Conservation (phyloP, 495 filamentous ascomycete genomes). For the Lasiosphaeris hirsuta region DNA sequence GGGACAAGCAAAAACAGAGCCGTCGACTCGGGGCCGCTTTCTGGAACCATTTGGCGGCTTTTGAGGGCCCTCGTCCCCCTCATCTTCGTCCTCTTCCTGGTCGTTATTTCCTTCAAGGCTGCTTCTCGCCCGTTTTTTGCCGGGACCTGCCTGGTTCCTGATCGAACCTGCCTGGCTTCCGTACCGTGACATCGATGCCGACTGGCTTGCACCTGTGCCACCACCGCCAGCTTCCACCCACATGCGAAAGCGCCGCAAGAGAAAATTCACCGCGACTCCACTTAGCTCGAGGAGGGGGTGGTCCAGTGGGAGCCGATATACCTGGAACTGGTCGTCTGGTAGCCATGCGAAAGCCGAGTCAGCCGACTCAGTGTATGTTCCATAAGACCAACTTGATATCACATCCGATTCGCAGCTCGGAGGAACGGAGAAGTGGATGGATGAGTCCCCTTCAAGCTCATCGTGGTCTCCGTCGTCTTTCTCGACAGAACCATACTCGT, state of each 20-base stretch:
- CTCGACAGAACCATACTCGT: too few relatives aligned
- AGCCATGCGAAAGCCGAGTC: slow-evolving; percentile 15
- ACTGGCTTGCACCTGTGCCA: not conserved
- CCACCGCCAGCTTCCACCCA: not conserved
- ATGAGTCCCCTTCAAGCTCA: not conserved
- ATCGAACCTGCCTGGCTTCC: not conserved
- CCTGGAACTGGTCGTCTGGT: not conserved
- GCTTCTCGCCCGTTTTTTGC: not conserved
- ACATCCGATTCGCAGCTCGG: slow-evolving; percentile 2
- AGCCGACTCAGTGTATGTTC: slow-evolving; percentile 4
- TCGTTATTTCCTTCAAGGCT: not conserved
- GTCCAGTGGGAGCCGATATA: not conserved
- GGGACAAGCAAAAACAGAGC: slow-evolving; percentile 27
- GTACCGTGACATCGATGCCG: not conserved
- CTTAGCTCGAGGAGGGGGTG: not conserved
- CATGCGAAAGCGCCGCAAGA: not conserved
- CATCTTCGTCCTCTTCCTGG: not conserved
- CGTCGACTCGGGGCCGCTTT: not conserved
- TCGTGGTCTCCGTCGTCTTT: not conserved
- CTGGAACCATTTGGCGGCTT: not conserved
- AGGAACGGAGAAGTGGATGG: not conserved
- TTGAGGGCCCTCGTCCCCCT: not conserved
- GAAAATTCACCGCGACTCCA: not conserved
- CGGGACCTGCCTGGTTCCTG: not conserved
- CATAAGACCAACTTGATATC: slow-evolving; percentile 1